These are phyloP conservation scores for Syncephalastrum racemosum DNA, from an alignment of 371 early-diverging fungal species.

Conservation along the genomic window DNA sequence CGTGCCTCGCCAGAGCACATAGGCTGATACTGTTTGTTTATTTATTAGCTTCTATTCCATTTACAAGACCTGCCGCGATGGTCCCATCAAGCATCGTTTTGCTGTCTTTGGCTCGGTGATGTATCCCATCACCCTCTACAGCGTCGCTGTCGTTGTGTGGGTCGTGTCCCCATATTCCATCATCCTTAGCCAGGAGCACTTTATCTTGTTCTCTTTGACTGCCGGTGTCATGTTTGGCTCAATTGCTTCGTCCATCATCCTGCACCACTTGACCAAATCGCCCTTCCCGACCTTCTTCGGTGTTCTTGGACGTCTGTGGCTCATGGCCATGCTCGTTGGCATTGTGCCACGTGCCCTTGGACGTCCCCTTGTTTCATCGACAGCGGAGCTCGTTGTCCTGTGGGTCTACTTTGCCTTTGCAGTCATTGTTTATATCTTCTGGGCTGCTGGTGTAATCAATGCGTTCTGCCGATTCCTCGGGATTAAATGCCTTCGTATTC, in stretches of 20 bases:
- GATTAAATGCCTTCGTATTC: slow-evolving; percentile 83
- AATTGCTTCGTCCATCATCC: slow-evolving; percentile 85
- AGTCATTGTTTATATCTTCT: slow-evolving; percentile 69
- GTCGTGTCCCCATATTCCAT: slow-evolving; percentile 66
- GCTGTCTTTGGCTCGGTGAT: slow-evolving; percentile 12
- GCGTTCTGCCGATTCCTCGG: slow-evolving; percentile 81
- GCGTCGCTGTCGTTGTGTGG: slow-evolving; percentile 47
- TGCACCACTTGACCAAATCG: slow-evolving; percentile 83
- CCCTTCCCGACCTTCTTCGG: slow-evolving; percentile 76
- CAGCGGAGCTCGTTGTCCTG: slow-evolving; percentile 67
- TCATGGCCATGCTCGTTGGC: slow-evolving; percentile 19
- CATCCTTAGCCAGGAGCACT: slow-evolving; percentile 61
- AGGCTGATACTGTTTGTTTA: neutral
- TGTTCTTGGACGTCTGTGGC: slow-evolving; percentile 12
- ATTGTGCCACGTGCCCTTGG: slow-evolving; percentile 11
- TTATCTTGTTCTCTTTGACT: slow-evolving; percentile 70
- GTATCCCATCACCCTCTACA: slow-evolving; percentile 14
- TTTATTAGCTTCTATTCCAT: slow-evolving; percentile 37
- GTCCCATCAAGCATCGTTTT: slow-evolving; percentile 19
- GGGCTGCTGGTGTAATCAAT: slow-evolving; percentile 81
- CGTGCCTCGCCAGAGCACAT: neutral
- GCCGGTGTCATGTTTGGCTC: slow-evolving; percentile 84
- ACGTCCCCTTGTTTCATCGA: slow-evolving; percentile 44
- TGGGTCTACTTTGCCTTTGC: slow-evolving; percentile 62
- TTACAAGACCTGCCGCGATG: slow-evolving; percentile 59